Conservation (phyloP, 2,329 filamentous ascomycete species). For the Colletotrichum australisinense region DNA sequence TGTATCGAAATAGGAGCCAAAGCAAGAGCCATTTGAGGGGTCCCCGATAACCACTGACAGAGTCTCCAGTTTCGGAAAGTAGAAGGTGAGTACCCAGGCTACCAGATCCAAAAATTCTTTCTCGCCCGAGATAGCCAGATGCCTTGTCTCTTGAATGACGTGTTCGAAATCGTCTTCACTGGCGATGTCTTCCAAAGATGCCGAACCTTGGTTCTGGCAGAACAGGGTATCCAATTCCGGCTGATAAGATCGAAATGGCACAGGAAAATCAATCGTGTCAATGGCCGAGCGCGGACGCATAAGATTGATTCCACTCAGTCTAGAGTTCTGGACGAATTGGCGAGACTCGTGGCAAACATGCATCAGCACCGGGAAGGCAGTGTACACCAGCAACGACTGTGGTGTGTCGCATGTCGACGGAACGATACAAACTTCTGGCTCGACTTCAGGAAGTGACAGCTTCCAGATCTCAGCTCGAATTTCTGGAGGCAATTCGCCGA, state of each 20-base stretch:
- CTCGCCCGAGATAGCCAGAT: conserved; percentile 1
- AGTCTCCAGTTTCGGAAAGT: conserved; percentile 12
- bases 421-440: conserved; percentile 14
- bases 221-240: conserved; percentile 5
- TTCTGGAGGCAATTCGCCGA: conserved; percentile 1
- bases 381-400: conserved; percentile 10
- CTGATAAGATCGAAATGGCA: neutral
- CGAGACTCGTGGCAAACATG: conserved; percentile 19
- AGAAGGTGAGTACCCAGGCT: neutral
- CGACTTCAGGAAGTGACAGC: conserved; percentile 3
- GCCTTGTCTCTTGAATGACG: neutral
- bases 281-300: neutral
- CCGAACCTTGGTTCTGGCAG: neutral
- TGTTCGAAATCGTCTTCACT: neutral
- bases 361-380: conserved; percentile 15
- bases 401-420: neutral
- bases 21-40: neutral
- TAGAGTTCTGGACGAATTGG: neutral
- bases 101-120: neutral
- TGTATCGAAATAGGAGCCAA: neutral
- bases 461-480: neutral
- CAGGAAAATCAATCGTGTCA: neutral
- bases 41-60: neutral
- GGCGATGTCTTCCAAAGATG: neutral
- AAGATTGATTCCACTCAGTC: neutral